Percentiles rank a stretch among this genome's conserved stretches.
Evolutionary conservation across 768 basidiomycete species (phyloP).

Genomic region (Boletus subparvulus): DNA sequence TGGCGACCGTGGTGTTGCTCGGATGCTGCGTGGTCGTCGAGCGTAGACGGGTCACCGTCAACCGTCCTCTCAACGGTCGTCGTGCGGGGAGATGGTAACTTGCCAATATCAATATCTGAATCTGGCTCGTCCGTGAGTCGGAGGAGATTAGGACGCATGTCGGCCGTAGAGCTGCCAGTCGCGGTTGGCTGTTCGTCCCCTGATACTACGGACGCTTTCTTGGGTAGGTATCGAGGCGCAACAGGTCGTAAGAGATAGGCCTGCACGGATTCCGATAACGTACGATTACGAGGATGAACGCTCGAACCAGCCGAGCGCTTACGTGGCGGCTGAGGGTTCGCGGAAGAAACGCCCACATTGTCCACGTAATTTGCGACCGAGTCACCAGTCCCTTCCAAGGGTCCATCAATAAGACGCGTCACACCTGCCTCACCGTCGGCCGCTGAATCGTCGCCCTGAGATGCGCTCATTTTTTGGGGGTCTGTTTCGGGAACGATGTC

Average conservation of each 20-base stretch:
- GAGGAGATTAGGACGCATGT: neutral
- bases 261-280: conserved; percentile 47
- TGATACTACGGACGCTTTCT: neutral
- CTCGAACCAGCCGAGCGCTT: conserved; percentile 10
- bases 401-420: neutral
- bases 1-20: neutral
- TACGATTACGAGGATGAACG: conserved; percentile 37
- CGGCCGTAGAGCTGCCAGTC: no score
- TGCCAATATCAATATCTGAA: neutral
- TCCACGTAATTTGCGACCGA: conserved; percentile 7
- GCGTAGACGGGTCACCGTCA: neutral
- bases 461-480: neutral
- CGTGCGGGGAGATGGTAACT: neutral
- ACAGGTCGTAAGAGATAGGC: conserved; percentile 39
- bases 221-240: conserved; percentile 1
- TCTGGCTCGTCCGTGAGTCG: conserved; percentile 3
- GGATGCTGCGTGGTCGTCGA: neutral
- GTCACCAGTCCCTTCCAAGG: neutral
- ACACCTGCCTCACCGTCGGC: neutral
- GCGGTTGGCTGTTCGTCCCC: neutral
- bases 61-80: neutral
- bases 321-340: conserved; percentile 18
- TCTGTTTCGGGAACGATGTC: neutral
- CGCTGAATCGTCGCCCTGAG: conserved; percentile 2
- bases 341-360: conserved; percentile 14